Base-by-base conservation (phyloP, 805 yeast species). In the Hanseniaspora meyeri region DNA sequence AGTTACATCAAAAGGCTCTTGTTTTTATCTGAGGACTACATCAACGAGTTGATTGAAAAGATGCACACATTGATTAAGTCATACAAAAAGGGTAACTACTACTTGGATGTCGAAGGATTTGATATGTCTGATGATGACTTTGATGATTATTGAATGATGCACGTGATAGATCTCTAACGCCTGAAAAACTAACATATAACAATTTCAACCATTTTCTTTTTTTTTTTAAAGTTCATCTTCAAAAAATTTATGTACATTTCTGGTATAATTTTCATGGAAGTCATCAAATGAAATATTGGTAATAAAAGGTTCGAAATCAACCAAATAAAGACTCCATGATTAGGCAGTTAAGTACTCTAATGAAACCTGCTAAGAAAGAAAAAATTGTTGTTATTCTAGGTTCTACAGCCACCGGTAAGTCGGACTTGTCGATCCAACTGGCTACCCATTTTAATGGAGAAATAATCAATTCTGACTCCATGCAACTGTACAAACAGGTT, bases 381-480 rank as follows among this genome's bases (percentile, higher is more conserved):
- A 74, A 73, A 56, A 67, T 87, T 5, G 75, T 85, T 31, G 80
- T 87, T 16, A 78, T 87, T 17, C 85, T 86, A 3, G 98, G 98
- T 0, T 90, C 96, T 38, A 91, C 98, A 0, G 98, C 97, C 0
- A 97, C 89, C 12, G 98, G 98, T 0, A 91, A 91, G 65, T 90
- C 97, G 0, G 88, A 87, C 62, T 76, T 80, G 63, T 66, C 72
- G 9, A 64, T 63, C 43, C 91, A 88, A 59, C 67, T 93, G 20
- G 96, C 97, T 11, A 75, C 78, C 61, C 75, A 76, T 31, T 76
- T 85, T 53, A 77, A 82, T 64, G 97, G 97, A 20, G 97, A 93
- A 65, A 76, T 93, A 60, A 85, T 93, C 60, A 93, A 93, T 68
- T 96, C 95, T 0, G 98, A 93, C 66, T 88, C 97, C 1, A 90